These are phyloP conservation scores for Nemophila menziesii DNA, from an alignment of 257 asterid genomes.

Conservation along the genomic window DNA sequence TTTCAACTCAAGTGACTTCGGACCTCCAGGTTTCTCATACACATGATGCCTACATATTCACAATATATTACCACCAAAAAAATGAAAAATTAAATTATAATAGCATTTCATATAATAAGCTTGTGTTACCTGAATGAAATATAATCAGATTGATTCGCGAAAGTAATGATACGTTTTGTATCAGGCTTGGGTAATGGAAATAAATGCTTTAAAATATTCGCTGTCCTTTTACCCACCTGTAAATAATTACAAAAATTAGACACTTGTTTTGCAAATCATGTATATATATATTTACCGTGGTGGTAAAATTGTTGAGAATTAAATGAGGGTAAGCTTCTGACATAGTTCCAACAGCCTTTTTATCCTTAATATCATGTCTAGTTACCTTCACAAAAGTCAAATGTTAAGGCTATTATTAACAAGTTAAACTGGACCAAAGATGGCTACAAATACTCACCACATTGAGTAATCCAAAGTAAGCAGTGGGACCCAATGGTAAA, in stretches of 20 bases:
- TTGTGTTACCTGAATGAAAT: conserved; percentile 99
- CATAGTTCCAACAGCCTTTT: conserved; percentile 73
- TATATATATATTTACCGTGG: conserved; percentile 32
- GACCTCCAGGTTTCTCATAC: conserved; percentile 74
- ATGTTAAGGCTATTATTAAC: conserved; percentile 1
- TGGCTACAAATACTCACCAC: conserved; percentile 52
- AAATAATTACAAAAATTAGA: conserved; percentile 16
- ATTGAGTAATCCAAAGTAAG: conserved; percentile 79
- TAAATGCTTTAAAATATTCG: conserved; percentile 70
- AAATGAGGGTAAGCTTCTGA: conserved; percentile 89
- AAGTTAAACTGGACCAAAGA: neutral
- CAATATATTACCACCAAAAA: conserved; percentile 6
- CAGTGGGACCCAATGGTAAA: conserved; percentile 95
- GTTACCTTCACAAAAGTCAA: conserved; percentile 50
- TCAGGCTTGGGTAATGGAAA: conserved; percentile 96
- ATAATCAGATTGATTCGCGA: conserved; percentile 64
- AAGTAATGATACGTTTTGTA: conserved; percentile 72
- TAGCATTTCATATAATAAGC: too few species aligned
- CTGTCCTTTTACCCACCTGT: conserved; percentile 83
- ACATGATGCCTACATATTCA: conserved; percentile 67
- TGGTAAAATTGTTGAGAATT: conserved; percentile 60
- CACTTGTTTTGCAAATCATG: neutral
- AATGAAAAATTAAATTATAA: too few species aligned
- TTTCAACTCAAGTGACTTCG: conserved; percentile 76
- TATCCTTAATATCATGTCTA: conserved; percentile 89